Base-by-base conservation (phyloP, 306 rosid species). In the Sicyos baderoa region DNA sequence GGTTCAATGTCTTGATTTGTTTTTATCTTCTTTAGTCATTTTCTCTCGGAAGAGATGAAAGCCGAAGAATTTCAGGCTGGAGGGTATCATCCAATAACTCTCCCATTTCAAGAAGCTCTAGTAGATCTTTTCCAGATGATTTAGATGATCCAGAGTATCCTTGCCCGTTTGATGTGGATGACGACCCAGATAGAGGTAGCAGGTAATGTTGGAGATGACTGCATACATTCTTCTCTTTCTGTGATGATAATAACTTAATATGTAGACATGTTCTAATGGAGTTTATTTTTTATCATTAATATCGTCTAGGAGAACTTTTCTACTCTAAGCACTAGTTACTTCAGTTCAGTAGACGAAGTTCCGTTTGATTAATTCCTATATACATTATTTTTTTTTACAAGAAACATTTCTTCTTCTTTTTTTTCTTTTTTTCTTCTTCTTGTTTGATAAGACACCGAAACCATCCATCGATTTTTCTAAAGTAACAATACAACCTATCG, bases 121-220 rank as follows among this genome's bases (percentile, higher is more conserved):
- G 95, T 73, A 88, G 88, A 82, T 91, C 92, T 71, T 80, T 78
- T 67, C 90, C 77, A 48, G 89, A 86, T 51, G 71, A 73, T 19
- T 50, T 77, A 70, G 96, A 89, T 78, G 89, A 87, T 64, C 19
- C 84, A 45, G 95, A 92, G 70, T 80, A 78, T 72, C 76, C 79
- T 18, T 87, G 96, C 76, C 84, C 96, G 0, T 92, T 92, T 86
- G 92, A 84, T 70, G 80, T 84, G 71, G 95, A 84, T 72, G 83
- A 83, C 69, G 95, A 87, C 60, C 81, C 83, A 3, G 86, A 87
- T 84, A 87, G 85, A n/a, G 74, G 86, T 57, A 87, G 89, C 96
- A 87, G 95, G 97, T 92, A 87, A 68, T 86, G 81, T 79, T 78
- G 44, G 57, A 25, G 3, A 48, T 22, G 25, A 23, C 54, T 72